Evolutionary conservation across 139 green algal genomes (phyloP).

Genomic region (Auxenochlorella pyrenoidosa): DNA sequence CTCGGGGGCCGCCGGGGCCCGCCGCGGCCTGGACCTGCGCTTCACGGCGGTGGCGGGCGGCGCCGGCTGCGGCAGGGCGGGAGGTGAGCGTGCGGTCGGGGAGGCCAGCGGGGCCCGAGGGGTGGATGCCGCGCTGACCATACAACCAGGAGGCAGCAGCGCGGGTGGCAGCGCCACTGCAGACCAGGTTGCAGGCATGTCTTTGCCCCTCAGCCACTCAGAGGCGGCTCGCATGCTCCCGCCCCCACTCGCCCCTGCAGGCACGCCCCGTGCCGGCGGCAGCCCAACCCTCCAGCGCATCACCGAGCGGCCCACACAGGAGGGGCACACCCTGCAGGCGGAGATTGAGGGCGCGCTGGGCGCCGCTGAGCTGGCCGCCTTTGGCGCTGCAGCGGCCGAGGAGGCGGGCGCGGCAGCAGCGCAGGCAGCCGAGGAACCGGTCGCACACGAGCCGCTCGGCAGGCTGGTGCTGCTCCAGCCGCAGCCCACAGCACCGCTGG

Average conservation of each 20-base stretch:
- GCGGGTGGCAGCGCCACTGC: neutral
- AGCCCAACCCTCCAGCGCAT: constrained; percentile 17
- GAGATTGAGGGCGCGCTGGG: neutral
- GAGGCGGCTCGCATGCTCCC: too few species aligned
- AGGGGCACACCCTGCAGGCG: neutral
- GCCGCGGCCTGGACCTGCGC: neutral
- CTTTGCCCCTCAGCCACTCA: too few species aligned
- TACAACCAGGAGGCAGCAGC: too few species aligned
- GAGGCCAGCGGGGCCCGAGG: too few species aligned
- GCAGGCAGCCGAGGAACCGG: neutral
- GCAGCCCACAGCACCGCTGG: neutral
- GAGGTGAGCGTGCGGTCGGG: neutral
- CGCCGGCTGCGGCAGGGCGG: neutral
- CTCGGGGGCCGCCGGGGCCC: too few species aligned
- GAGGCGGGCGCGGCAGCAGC: neutral
- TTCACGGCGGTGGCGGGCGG: neutral
- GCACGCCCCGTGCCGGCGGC: neutral
- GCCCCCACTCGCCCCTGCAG: neutral
- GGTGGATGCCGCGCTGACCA: too few species aligned
- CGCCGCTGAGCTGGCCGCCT: neutral
- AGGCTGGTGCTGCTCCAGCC: neutral
- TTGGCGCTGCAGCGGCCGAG: neutral
- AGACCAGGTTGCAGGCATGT: too few species aligned
- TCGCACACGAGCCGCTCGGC: neutral
- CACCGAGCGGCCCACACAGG: constrained; percentile 1